Percentiles rank a stretch among this genome's conserved stretches.
phyloP scores from a whole-genome alignment of 768 basidiomycete species.

The Podaxis sp. region DNA sequence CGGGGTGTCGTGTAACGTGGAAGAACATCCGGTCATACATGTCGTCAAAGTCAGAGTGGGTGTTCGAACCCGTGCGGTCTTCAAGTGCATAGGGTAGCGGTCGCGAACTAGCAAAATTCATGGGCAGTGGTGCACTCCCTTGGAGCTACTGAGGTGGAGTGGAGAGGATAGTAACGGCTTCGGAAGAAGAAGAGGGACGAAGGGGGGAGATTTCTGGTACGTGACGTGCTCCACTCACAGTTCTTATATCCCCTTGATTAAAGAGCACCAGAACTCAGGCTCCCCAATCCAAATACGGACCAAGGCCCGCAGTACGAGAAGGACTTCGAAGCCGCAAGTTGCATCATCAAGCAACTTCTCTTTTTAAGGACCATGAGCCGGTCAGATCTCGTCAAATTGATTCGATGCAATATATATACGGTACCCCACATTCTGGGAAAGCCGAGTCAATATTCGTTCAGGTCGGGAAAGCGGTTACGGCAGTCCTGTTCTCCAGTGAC shows the following conservation, averaged over 20 bases:
- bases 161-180: not conserved
- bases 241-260: not conserved
- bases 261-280: conserved; percentile 9
- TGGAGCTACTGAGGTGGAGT: not conserved
- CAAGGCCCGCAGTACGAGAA: conserved; percentile 5
- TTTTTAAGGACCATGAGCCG: not conserved
- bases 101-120: not conserved
- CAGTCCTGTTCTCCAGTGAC: not conserved
- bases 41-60: conserved; percentile 67
- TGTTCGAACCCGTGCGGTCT: conserved; percentile 57
- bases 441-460: not conserved
- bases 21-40: conserved; percentile 75
- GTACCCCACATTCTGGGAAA: not conserved
- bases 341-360: not conserved
- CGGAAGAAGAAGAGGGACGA: not conserved
- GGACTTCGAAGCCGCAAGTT: not conserved
- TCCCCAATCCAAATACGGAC: conserved; percentile 1
- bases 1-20: conserved; percentile 50
- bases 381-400: not conserved
- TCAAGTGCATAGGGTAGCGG: conserved; percentile 27
- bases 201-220: too few species aligned
- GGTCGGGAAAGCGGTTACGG: not conserved
- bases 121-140: not conserved
- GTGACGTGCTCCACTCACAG: not conserved
- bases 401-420: not conserved